Base-by-base conservation (phyloP, 345 rosid genomes). In the Salix exigua region DNA sequence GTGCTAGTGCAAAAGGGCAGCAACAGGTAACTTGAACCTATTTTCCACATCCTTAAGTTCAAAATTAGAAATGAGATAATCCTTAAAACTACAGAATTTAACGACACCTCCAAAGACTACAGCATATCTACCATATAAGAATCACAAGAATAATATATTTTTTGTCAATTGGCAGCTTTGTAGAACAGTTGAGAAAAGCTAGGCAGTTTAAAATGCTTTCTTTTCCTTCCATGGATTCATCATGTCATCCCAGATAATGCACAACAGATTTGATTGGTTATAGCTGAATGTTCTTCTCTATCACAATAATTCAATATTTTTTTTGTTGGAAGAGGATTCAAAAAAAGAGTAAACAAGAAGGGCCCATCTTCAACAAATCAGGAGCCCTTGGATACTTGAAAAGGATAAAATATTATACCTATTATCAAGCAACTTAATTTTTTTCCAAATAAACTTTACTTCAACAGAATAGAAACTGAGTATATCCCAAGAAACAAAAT, bases 21-120 rank as follows among this genome's bases (percentile, higher is more conserved):
- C 12, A 38, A 73, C 55, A 64, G 21, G 37, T 30, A 78, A 77
- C 70, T 80, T 13, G 68, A 79, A 72, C 48, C 73, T 70, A 21
- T 77, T 72, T 72, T 50, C 48, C 60, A 60, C 46, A 75, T 53
- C 51, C 50, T 68, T 66, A 21, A 7, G 6, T 28, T 44, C 7
- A 63, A 23, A 21, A 40, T 10, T 40, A 40, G 44, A 40, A 40
- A 40, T 14, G 44, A 40, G 44, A 40, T 2, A 4, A 46, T 46
- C 63, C 66, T 50, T 58, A 10, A 13, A 46, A 62, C 67, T 30
- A 9, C 44, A 63, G 12, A 46, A 28, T 58, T 21, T 21, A 44
- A 61, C 33, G 11, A 16, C n/a, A 61, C 31, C 6, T 42, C 18
- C 44, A 23, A 19, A 11, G 53, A 26, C 40, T 14, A 23, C 51